Percentiles rank a stretch among this genome's conserved stretches.
Evolutionary conservation across 306 rosid species (phyloP).

Genomic region (Erythrophleum fordii): DNA sequence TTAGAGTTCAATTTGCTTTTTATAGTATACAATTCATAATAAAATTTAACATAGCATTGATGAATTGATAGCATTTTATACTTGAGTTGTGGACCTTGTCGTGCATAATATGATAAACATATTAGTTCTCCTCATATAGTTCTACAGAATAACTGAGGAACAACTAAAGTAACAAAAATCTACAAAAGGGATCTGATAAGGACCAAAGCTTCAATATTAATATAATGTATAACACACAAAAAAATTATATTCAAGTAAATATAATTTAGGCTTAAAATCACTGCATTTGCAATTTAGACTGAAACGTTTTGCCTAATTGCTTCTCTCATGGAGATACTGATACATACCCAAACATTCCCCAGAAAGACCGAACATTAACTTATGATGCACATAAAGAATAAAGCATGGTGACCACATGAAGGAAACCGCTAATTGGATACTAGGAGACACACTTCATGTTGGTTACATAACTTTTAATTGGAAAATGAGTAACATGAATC

Average conservation of each 20-base stretch:
- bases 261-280: neutral
- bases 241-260: neutral
- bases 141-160: neutral
- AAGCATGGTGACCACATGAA: neutral
- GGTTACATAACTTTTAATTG: neutral
- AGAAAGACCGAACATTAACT: neutral
- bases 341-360: neutral
- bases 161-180: neutral
- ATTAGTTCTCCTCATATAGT: neutral
- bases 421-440: neutral
- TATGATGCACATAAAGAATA: neutral
- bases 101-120: neutral
- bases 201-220: conserved; percentile 6
- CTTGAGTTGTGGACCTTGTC: neutral
- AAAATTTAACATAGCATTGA: neutral
- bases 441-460: conserved; percentile 1
- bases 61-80: neutral
- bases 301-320: neutral
- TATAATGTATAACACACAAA: too few species aligned
- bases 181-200: neutral
- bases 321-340: neutral
- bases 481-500: neutral
- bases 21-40: neutral
- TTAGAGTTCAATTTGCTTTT: neutral
- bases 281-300: neutral